Base-by-base conservation (phyloP, 2,329 filamentous ascomycete species). In the Ophidiomyces ophidiicola region DNA sequence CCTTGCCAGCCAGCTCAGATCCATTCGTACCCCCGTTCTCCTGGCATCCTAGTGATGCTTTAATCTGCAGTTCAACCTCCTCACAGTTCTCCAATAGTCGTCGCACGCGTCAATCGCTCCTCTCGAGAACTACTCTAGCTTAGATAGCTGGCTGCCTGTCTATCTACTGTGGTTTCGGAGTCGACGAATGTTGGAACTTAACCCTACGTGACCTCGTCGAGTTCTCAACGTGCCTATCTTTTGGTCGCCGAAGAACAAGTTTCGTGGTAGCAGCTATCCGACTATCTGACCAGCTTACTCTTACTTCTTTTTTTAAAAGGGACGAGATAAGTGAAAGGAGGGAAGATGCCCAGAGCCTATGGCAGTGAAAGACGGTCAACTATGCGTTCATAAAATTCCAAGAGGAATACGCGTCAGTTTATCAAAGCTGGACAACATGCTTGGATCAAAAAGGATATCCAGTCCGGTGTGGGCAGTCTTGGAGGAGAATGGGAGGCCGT, bases 101-200 rank as follows among this genome's bases (percentile, higher is more conserved):
- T 80, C 78, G 78, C 80, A 74, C 72, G 57, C 49, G 51, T 54
- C 45, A 35, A 44, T 50, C 52, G 59, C 56, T 50, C 50, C 52
- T 67, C 68, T 70, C 70, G 66, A 32, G 64, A 68, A 67, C 66
- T 70, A 73, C 41, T 21, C 12, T 34, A 41, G 32, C 32, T 70
- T 74, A 77, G 73, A 66, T 51, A 62, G 67, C 59, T 69, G 55
- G 65, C 67, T 61, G 65, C 25, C 18, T 42, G 19, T 28, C 30
- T 8, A 10, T 32, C 26, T 51, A 49, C 47, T 51, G 44, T 49
- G 64, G 57, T 54, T 56, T 56, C 60, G 66, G 64, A 63, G 73
- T 71, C 74, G 79, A 75, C 69, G 68, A 67, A 63, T 67, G 64
- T 80, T 78, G 84, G 82, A 87, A 87, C 82, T 87, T 93, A 94